Percentiles rank a stretch among this genome's conserved stretches.
Evolutionary conservation across 176 grass and related monocot species (phyloP).

Genomic region (Pharus latifolius): DNA sequence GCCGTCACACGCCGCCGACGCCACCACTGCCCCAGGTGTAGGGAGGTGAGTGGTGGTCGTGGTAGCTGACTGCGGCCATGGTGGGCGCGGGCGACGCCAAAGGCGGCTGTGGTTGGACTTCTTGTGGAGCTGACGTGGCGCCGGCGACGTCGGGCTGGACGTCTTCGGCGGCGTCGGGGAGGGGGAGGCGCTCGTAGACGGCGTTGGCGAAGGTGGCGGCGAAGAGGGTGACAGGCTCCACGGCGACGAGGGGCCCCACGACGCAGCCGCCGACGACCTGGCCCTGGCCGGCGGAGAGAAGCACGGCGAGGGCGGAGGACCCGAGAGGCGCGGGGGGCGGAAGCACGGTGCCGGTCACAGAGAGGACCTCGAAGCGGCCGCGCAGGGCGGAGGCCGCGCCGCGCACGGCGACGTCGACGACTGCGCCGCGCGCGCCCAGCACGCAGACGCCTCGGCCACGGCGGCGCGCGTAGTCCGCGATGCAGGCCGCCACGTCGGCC

Average conservation of each 20-base stretch:
- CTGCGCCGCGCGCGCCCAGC: conserved; percentile 38
- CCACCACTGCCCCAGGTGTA: conserved; percentile 36
- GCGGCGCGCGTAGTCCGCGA: conserved; percentile 60
- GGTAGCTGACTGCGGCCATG: conserved; percentile 15
- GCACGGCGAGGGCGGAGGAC: conserved; percentile 32
- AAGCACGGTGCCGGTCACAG: conserved; percentile 35
- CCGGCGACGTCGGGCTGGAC: conserved; percentile 34
- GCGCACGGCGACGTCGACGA: conserved; percentile 38
- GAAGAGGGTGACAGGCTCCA: conserved; percentile 22
- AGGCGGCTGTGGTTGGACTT: conserved; percentile 3
- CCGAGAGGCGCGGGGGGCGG: conserved; percentile 36
- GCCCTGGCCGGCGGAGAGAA: conserved; percentile 34
- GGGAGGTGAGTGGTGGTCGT: conserved; percentile 27
- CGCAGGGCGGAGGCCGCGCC: conserved; percentile 8
- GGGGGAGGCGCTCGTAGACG: conserved; percentile 54
- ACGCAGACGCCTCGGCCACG: conserved; percentile 47
- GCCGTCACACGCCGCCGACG: not conserved
- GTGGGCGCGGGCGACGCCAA: not conserved
- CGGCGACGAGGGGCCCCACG: conserved; percentile 35
- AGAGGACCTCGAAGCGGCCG: conserved; percentile 32
- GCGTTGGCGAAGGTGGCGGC: conserved; percentile 54
- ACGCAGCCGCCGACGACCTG: conserved; percentile 44
- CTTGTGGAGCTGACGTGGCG: not conserved
- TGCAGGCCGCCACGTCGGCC: conserved; percentile 35
- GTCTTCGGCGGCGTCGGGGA: conserved; percentile 17